Conservation (phyloP, 495 filamentous ascomycete genomes). For the Lasiosphaeriaceae sp. region DNA sequence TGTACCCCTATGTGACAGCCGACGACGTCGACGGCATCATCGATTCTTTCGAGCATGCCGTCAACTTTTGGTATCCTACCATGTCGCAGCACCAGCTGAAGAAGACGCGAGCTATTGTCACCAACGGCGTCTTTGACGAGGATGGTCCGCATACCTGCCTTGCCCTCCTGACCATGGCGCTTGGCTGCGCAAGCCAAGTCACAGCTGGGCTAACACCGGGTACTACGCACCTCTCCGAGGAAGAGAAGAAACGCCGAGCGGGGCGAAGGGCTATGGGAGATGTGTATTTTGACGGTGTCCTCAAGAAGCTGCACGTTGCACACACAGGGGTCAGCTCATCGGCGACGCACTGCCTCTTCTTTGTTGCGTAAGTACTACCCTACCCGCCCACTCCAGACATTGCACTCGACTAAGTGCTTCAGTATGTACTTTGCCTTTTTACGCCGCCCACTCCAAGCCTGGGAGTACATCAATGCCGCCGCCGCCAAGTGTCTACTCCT, state of each 20-base stretch:
- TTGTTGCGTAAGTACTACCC: constrained; percentile 28
- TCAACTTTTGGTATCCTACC: constrained; percentile 39
- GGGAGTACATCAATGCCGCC: constrained; percentile 29
- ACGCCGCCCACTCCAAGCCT: constrained; percentile 31
- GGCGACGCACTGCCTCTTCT: constrained; percentile 33
- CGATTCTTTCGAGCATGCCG: constrained; percentile 23
- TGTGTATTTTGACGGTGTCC: constrained; percentile 30
- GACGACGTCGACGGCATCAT: constrained; percentile 38
- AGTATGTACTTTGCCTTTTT: constrained; percentile 37
- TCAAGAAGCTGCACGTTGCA: constrained; percentile 29
- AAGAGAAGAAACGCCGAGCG: constrained; percentile 11
- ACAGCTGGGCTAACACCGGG: constrained; percentile 11
- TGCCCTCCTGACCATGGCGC: constrained; percentile 29
- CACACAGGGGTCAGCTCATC: constrained; percentile 30
- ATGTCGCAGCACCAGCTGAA: constrained; percentile 21
- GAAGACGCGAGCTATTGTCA: constrained; percentile 11
- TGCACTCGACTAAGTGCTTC: neutral
- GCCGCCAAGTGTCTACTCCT: constrained; percentile 38
- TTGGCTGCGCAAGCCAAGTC: constrained; percentile 30
- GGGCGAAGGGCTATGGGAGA: constrained; percentile 22
- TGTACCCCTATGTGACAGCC: constrained; percentile 30
- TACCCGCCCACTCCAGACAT: neutral
- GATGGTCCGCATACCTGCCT: constrained; percentile 20
- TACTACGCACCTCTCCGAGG: neutral
- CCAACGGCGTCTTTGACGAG: constrained; percentile 17